A percentile compares a stretch with the other conserved stretches of the same genome.
Evolutionary conservation across 164 flowering plant species (phyloP).

Genomic region (Vitis labrusca): DNA sequence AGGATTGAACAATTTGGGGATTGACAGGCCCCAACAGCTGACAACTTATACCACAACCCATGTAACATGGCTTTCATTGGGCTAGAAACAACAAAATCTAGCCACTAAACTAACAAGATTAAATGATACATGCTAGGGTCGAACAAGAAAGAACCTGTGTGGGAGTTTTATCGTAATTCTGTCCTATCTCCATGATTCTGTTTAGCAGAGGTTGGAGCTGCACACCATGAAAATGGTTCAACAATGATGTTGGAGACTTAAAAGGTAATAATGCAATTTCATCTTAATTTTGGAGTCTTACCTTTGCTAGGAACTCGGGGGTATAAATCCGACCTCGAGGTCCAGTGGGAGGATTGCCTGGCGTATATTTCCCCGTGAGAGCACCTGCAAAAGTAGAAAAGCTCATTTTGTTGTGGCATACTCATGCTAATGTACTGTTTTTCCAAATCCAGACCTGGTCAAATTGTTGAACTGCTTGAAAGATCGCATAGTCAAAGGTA

Average conservation of each 20-base stretch:
- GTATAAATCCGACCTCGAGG: conserved; percentile 87
- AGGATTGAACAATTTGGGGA: no score
- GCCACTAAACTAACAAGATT: not conserved
- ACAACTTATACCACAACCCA: no score
- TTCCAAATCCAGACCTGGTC: not conserved
- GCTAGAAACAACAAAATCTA: no score
- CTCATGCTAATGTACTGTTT: not conserved
- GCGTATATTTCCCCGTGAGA: conserved; percentile 85
- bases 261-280: not conserved
- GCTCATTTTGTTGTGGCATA: not conserved
- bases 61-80: no score
- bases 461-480: not conserved
- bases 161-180: conserved; percentile 63
- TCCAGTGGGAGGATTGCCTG: conserved; percentile 78
- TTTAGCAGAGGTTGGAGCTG: conserved; percentile 87
- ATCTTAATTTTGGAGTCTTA: conserved; percentile 16
- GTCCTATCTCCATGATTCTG: conserved; percentile 77
- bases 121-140: not conserved
- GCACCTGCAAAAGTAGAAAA: conserved; percentile 50
- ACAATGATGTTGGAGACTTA: not conserved
- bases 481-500: no score
- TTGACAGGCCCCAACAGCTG: no score
- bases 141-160: conserved; percentile 61
- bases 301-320: conserved; percentile 71
- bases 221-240: conserved; percentile 9